These are phyloP conservation scores for Phytophthora parvispora DNA, from an alignment of 352 stramenopile genomes.

Conservation along the genomic window DNA sequence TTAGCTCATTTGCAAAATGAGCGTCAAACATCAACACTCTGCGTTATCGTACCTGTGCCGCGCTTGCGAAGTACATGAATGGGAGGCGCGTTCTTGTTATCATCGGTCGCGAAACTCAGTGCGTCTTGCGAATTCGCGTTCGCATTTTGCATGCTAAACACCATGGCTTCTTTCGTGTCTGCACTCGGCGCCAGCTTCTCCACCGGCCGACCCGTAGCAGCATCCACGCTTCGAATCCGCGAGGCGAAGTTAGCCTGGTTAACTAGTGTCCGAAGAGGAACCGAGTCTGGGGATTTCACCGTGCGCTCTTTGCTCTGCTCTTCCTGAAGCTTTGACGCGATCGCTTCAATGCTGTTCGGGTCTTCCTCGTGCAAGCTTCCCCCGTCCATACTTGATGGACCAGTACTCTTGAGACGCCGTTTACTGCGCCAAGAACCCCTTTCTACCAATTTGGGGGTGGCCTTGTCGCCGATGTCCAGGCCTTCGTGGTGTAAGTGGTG, in stretches of 20 bases:
- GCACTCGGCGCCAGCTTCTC: slow-evolving; percentile 13
- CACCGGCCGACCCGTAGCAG: slow-evolving; percentile 2
- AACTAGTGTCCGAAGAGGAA: background rate
- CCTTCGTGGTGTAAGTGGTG: background rate
- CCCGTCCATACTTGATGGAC: background rate
- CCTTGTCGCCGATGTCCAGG: background rate
- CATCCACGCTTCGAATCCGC: slow-evolving; percentile 23
- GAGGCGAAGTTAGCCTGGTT: slow-evolving; percentile 10
- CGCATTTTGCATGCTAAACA: slow-evolving; percentile 24
- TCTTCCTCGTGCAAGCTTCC: background rate
- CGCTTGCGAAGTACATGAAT: slow-evolving; percentile 28
- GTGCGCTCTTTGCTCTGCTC: background rate
- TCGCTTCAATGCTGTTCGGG: background rate
- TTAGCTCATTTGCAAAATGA: background rate
- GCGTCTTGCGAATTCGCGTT: slow-evolving; percentile 4
- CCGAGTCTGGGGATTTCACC: background rate
- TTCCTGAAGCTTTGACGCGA: background rate
- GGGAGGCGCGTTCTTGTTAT: slow-evolving; percentile 8
- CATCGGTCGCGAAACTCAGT: slow-evolving; percentile 1
- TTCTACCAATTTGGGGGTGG: background rate
- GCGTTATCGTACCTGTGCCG: slow-evolving; percentile 4
- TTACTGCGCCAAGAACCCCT: slow-evolving; percentile 19
- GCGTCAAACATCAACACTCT: too few relatives aligned
- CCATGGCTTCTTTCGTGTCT: slow-evolving; percentile 8
- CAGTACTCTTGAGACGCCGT: slow-evolving; percentile 4